Conservation (phyloP, 2,329 filamentous ascomycete genomes). For the Pseudogymnoascus sp. region DNA sequence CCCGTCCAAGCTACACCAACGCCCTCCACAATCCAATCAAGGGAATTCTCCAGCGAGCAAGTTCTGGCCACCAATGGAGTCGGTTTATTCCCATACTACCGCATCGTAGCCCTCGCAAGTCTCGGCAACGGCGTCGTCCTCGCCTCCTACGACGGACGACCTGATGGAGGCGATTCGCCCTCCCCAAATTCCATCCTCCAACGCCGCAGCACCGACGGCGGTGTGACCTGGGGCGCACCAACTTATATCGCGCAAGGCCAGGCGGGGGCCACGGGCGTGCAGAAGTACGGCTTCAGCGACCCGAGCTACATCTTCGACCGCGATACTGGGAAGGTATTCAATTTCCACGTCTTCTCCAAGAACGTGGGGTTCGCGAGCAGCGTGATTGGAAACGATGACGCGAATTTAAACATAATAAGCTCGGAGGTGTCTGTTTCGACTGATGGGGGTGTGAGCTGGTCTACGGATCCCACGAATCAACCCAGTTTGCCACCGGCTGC, state of each 20-base stretch:
- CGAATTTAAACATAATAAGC: not conserved
- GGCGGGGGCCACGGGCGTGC: not conserved
- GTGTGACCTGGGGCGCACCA: not conserved
- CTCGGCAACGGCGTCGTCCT: not conserved
- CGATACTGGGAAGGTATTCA: not conserved
- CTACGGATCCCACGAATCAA: not conserved
- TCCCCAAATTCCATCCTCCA: not conserved
- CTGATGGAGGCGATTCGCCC: not conserved
- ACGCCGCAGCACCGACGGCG: not conserved
- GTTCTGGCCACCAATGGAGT: not conserved
- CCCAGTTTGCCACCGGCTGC: not conserved
- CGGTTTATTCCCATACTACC: not conserved
- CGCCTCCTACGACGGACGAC: not conserved
- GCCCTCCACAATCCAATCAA: not conserved
- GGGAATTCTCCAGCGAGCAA: not conserved
- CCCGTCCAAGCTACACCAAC: not conserved
- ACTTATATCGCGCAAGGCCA: not conserved
- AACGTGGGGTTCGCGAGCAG: not conserved
- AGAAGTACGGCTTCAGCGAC: not conserved
- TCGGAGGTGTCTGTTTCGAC: not conserved
- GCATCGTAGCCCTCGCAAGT: slow-evolving; percentile 1
- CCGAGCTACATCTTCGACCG: not conserved
- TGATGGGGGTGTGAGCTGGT: not conserved
- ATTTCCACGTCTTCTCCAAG: slow-evolving; percentile 7
- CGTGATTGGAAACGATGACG: not conserved